These are phyloP conservation scores for Boechera divaricarpa DNA, from an alignment of 345 rosid genomes.

Conservation along the genomic window DNA sequence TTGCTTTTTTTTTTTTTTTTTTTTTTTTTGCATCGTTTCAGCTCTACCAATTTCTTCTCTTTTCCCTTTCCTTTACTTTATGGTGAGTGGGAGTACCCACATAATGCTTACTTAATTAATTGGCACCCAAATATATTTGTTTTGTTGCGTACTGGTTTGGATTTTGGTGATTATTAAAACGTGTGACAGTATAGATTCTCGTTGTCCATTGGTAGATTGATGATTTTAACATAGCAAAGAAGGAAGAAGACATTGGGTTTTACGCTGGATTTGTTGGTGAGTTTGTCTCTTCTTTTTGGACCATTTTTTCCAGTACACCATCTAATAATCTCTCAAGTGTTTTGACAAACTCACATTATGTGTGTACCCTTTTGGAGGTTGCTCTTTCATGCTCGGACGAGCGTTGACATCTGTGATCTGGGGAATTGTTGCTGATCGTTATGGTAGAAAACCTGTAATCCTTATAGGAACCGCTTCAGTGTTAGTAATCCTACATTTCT, in stretches of 20 bases:
- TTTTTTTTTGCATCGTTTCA: conserved; percentile 42
- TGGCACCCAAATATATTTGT: background rate
- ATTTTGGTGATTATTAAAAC: background rate
- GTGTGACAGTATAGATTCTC: background rate
- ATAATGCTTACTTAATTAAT: background rate
- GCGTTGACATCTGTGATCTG: conserved; percentile 85
- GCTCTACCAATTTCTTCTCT: conserved; percentile 88
- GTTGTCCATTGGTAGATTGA: conserved; percentile 53
- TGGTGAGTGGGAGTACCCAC: conserved; percentile 59
- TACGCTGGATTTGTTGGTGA: conserved; percentile 93
- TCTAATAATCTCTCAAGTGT: background rate
- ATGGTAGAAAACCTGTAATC: conserved; percentile 91
- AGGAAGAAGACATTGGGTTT: conserved; percentile 88
- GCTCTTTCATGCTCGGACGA: conserved; percentile 89
- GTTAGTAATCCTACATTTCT: conserved; percentile 54
- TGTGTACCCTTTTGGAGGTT: conserved; percentile 54
- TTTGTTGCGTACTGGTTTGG: background rate
- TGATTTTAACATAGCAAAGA: conserved; percentile 73
- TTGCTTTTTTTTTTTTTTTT: background rate
- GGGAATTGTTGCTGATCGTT: conserved; percentile 90
- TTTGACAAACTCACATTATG: conserved; percentile 22
- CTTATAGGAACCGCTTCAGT: conserved; percentile 69
- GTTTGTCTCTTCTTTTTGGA: conserved; percentile 15
- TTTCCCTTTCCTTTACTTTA: conserved; percentile 88
- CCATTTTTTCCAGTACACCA: background rate